phyloP scores from a whole-genome alignment of 2,329 filamentous ascomycete species.

The Alternaria triticina region DNA sequence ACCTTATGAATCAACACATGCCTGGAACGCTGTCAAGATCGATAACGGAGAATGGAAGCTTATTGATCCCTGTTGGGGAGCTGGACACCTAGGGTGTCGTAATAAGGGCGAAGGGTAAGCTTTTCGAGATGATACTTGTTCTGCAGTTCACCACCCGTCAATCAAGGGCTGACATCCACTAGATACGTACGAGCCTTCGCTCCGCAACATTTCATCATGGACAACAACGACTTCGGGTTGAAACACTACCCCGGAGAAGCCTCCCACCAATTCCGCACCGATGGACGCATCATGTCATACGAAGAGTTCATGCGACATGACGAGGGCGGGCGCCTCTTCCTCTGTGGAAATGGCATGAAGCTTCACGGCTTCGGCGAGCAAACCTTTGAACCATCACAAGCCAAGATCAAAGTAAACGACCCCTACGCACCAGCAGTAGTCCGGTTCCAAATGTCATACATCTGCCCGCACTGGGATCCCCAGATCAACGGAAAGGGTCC shows the following conservation, averaged over 20 bases:
- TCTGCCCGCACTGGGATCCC: conserved; percentile 85
- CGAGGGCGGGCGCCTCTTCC: conserved; percentile 51
- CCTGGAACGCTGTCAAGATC: conserved; percentile 92
- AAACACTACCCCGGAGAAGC: conserved; percentile 78
- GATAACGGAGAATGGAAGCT: conserved; percentile 91
- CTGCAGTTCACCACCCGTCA: too few relatives aligned
- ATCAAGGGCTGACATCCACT: not conserved
- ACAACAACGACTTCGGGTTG: conserved; percentile 81
- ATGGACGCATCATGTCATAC: conserved; percentile 74
- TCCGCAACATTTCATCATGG: conserved; percentile 61
- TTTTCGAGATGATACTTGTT: conserved; percentile 7
- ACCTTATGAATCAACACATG: conserved; percentile 70
- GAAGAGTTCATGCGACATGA: conserved; percentile 78
- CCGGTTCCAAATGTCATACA: conserved; percentile 79
- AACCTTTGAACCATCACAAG: conserved; percentile 67
- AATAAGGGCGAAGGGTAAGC: conserved; percentile 59
- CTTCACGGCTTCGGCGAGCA: conserved; percentile 60
- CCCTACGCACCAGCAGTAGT: conserved; percentile 54
- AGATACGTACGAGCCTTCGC: conserved; percentile 72
- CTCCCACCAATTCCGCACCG: conserved; percentile 74
- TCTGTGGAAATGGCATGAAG: conserved; percentile 28
- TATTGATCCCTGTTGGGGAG: conserved; percentile 91
- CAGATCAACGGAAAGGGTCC: conserved; percentile 69
- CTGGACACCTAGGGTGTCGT: conserved; percentile 65
- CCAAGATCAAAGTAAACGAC: conserved; percentile 67